Percentiles rank a stretch among this genome's conserved stretches.
phyloP scores from a whole-genome alignment of 2,329 filamentous ascomycete genomes.

The Aspergillus oerlinghausenensis region DNA sequence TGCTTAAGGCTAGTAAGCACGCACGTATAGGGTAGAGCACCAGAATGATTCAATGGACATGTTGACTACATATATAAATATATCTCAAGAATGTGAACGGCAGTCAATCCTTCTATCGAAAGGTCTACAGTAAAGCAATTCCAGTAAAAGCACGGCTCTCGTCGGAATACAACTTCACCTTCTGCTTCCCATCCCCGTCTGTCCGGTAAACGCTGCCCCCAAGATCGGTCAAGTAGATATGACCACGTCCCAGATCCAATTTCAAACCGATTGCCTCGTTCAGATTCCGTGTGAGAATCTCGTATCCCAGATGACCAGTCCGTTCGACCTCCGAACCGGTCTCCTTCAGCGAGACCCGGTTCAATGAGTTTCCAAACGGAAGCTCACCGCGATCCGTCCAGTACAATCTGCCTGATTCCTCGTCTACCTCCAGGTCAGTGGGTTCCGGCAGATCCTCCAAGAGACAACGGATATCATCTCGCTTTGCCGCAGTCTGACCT shows the following conservation, averaged over 20 bases:
- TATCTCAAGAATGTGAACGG: too few species aligned
- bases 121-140: constrained; percentile 1
- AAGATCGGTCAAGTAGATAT: constrained; percentile 26
- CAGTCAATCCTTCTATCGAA: too few species aligned
- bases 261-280: constrained; percentile 48
- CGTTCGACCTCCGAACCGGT: constrained; percentile 21
- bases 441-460: constrained; percentile 49
- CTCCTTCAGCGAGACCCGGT: constrained; percentile 30
- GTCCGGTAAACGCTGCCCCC: constrained; percentile 25
- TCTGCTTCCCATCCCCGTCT: constrained; percentile 16
- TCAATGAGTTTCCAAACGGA: constrained; percentile 52
- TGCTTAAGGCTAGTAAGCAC: too few species aligned
- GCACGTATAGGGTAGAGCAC: too few species aligned
- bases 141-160: constrained; percentile 19
- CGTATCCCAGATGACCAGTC: constrained; percentile 16
- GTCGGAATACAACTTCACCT: constrained; percentile 10
- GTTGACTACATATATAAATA: too few species aligned
- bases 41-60: too few species aligned
- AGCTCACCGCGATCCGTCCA: constrained; percentile 60
- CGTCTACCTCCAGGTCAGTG: constrained; percentile 55
- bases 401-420: constrained; percentile 44
- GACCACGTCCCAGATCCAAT: constrained; percentile 21
- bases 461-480: constrained; percentile 43
- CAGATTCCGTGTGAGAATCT: constrained; percentile 30
- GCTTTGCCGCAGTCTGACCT: constrained; percentile 28